Percentiles rank a stretch among this genome's conserved stretches.
phyloP scores from a whole-genome alignment of 1,284 basidiomycete species.

The Heterobasidion annosum region DNA sequence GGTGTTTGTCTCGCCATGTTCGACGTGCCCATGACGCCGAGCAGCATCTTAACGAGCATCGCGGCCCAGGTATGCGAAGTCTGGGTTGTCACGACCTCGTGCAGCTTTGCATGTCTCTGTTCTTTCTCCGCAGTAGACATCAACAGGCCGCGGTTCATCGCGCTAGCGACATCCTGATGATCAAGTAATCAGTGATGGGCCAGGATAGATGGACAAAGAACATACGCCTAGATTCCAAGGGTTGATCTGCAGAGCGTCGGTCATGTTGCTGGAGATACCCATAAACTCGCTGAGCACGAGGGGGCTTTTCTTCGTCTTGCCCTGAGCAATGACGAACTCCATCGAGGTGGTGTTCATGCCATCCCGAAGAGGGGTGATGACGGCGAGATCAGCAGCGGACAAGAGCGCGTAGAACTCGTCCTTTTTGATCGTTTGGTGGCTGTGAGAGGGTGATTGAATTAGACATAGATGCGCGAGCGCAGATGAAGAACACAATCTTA shows the following conservation, averaged over 20 bases:
- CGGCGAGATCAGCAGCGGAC: slow-evolving; percentile 88
- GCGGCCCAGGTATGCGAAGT: slow-evolving; percentile 96
- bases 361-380: slow-evolving; percentile 94
- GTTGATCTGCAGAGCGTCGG: slow-evolving; percentile 75
- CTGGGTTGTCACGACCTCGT: slow-evolving; percentile 87
- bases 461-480: no score
- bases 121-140: slow-evolving; percentile 79
- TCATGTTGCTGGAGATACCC: slow-evolving; percentile 88
- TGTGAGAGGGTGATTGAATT: slow-evolving; percentile 18
- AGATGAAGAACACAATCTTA: slow-evolving; percentile 26
- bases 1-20: slow-evolving; percentile 86
- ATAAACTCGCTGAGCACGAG: slow-evolving; percentile 96
- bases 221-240: slow-evolving; percentile 84
- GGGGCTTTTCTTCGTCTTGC: slow-evolving; percentile 73
- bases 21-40: slow-evolving; percentile 75
- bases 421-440: slow-evolving; percentile 95
- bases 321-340: slow-evolving; percentile 96
- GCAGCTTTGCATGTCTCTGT: slow-evolving; percentile 67
- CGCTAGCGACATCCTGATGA: slow-evolving; percentile 79
- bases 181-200: slow-evolving; percentile 5
- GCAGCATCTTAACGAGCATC: slow-evolving; percentile 81
- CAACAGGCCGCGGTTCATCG: slow-evolving; percentile 82
- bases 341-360: slow-evolving; percentile 99
- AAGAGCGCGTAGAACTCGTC: slow-evolving; percentile 99
- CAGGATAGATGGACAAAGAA: slow-evolving; percentile 8